A percentile compares a stretch with the other conserved stretches of the same genome.
phyloP scores from a whole-genome alignment of 1,284 basidiomycete genomes.

The Heterobasidion irregulare region DNA sequence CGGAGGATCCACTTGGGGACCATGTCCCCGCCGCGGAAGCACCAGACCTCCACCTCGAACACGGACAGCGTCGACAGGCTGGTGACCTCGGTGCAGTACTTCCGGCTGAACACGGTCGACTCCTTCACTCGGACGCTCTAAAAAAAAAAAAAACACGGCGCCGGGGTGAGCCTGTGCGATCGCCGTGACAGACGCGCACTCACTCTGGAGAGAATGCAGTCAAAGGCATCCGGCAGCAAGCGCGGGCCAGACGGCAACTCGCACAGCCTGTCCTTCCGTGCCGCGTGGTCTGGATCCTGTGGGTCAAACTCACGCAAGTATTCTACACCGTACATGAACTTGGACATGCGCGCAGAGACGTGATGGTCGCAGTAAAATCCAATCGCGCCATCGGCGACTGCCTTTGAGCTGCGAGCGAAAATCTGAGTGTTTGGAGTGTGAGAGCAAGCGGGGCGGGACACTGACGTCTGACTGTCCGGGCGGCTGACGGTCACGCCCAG shows the following conservation, averaged over 20 bases:
- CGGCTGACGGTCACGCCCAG: slow-evolving; percentile 55
- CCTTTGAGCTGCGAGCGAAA: slow-evolving; percentile 49
- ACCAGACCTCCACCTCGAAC: slow-evolving; percentile 78
- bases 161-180: neutral
- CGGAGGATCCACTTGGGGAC: slow-evolving; percentile 68
- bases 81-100: slow-evolving; percentile 74
- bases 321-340: slow-evolving; percentile 75
- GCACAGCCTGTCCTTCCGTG: slow-evolving; percentile 54
- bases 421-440: neutral
- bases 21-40: slow-evolving; percentile 58
- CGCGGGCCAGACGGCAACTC: slow-evolving; percentile 69
- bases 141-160: neutral
- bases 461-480: slow-evolving; percentile 69
- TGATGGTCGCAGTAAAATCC: slow-evolving; percentile 79
- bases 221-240: slow-evolving; percentile 68
- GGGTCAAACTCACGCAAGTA: slow-evolving; percentile 61
- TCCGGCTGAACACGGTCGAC: slow-evolving; percentile 68
- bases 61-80: slow-evolving; percentile 64
- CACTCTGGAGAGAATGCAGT: slow-evolving; percentile 66
- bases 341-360: slow-evolving; percentile 68
- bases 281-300: slow-evolving; percentile 55
- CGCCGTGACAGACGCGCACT: slow-evolving; percentile 14
- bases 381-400: slow-evolving; percentile 72
- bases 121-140: slow-evolving; percentile 69
- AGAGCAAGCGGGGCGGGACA: slow-evolving; percentile 7